These are phyloP conservation scores for Corniculantispora saksenae DNA, from an alignment of 2,329 filamentous ascomycete genomes.

Conservation along the genomic window DNA sequence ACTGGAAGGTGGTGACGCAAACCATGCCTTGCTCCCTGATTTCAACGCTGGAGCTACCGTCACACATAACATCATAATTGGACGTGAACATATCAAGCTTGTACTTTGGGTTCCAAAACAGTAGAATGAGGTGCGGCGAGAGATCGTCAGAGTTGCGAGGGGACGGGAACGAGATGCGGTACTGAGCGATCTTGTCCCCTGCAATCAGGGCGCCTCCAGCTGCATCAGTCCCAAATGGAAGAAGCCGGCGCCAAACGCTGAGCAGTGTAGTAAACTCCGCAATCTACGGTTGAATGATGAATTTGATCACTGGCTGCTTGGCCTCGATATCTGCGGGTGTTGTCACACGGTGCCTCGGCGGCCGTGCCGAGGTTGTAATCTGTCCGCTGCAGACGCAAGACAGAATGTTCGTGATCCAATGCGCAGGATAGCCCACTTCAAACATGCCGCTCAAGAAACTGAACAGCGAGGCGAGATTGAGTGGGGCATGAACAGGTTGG, in stretches of 20 bases:
- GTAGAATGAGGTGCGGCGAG: neutral
- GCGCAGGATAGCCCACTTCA: constrained; percentile 29
- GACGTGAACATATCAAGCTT: neutral
- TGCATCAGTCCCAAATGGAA: constrained; percentile 25
- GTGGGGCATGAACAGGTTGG: constrained; percentile 26
- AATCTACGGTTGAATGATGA: constrained; percentile 23
- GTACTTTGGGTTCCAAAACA: constrained; percentile 1
- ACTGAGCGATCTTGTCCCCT: neutral
- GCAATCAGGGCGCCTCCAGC: constrained; percentile 1
- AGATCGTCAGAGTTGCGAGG: neutral
- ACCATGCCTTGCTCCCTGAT: neutral
- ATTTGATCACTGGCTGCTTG: neutral
- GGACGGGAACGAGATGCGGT: neutral
- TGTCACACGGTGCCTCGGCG: constrained; percentile 23
- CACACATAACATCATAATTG: neutral
- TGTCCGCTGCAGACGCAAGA: constrained; percentile 21
- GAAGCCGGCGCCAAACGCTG: constrained; percentile 24
- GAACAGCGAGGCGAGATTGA: constrained; percentile 28
- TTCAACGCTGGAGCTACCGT: neutral
- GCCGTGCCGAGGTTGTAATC: constrained; percentile 26
- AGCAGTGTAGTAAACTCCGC: constrained; percentile 27
- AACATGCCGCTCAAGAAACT: constrained; percentile 24
- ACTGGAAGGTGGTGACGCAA: constrained; percentile 7
- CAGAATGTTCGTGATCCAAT: constrained; percentile 29
- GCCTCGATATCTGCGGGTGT: constrained; percentile 13